Percentiles rank a stretch among this genome's conserved stretches.
Evolutionary conservation across 345 rosid species (phyloP).

Genomic region (Pelargonium nanum): DNA sequence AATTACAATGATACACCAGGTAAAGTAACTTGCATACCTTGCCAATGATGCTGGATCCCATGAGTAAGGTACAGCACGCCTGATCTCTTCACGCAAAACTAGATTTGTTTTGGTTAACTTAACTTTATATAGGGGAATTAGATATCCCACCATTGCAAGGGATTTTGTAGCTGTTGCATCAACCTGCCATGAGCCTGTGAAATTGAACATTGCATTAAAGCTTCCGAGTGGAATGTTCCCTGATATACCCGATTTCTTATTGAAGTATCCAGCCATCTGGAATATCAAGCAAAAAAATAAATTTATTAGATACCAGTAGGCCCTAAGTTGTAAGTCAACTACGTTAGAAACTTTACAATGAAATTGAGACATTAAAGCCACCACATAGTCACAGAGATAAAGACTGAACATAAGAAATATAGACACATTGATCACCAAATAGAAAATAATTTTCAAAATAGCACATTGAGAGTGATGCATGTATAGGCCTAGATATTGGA

Average conservation of each 20-base stretch:
- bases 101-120: conserved; percentile 42
- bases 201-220: conserved; percentile 93
- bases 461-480: too few species aligned
- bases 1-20: background rate
- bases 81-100: conserved; percentile 50
- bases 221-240: conserved; percentile 82
- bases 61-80: conserved; percentile 72
- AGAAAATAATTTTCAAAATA: too few species aligned
- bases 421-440: too few species aligned
- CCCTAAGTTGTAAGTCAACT: background rate
- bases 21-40: conserved; percentile 30
- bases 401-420: background rate
- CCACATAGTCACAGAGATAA: background rate
- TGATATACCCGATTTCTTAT: conserved; percentile 57
- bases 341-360: too few species aligned
- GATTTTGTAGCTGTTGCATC: conserved; percentile 95
- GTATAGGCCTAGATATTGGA: too few species aligned
- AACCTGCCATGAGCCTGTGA: conserved; percentile 85
- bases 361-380: background rate
- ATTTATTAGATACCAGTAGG: background rate
- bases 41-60: conserved; percentile 99
- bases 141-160: conserved; percentile 78
- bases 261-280: conserved; percentile 86
- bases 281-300: conserved; percentile 3
- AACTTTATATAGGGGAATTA: conserved; percentile 58